phyloP scores from a whole-genome alignment of 768 basidiomycete genomes.

The Mycena capillaripes region DNA sequence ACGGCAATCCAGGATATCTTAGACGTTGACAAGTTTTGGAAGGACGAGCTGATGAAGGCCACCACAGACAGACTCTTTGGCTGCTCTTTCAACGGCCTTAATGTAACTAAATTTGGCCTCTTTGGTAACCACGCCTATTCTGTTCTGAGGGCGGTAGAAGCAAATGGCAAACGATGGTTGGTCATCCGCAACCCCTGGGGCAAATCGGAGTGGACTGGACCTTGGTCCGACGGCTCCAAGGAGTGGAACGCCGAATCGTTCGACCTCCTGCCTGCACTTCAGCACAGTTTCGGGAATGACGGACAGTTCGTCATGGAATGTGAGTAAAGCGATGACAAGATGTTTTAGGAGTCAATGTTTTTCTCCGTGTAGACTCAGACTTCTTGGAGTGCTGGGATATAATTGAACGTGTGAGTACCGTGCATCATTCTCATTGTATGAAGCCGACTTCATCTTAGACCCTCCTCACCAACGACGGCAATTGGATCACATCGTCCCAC shows the following conservation, averaged over 20 bases:
- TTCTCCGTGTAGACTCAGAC: slow-evolving; percentile 46
- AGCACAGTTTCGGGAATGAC: slow-evolving; percentile 60
- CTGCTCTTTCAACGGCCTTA: slow-evolving; percentile 39
- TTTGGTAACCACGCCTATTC: slow-evolving; percentile 45
- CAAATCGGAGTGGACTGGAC: slow-evolving; percentile 57
- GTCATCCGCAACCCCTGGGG: slow-evolving; percentile 51
- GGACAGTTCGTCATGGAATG: slow-evolving; percentile 66
- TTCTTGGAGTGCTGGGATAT: slow-evolving; percentile 58
- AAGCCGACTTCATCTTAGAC: neutral
- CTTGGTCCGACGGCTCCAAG: slow-evolving; percentile 62
- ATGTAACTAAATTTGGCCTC: slow-evolving; percentile 16
- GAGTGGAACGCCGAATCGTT: slow-evolving; percentile 64
- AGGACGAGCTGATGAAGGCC: slow-evolving; percentile 43
- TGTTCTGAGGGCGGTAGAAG: slow-evolving; percentile 45
- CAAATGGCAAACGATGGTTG: slow-evolving; percentile 46
- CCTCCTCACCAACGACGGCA: slow-evolving; percentile 38
- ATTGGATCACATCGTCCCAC: slow-evolving; percentile 41
- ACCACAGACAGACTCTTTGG: slow-evolving; percentile 46
- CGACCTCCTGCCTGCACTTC: slow-evolving; percentile 49
- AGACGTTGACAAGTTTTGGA: slow-evolving; percentile 48
- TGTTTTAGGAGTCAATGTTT: too few relatives aligned
- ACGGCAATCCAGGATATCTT: slow-evolving; percentile 42
- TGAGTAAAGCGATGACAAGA: slow-evolving; percentile 37
- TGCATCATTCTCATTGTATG: rapidly evolving
- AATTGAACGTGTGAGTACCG: slow-evolving; percentile 48